Evolutionary conservation across 2,329 filamentous ascomycete species (phyloP).

Genomic region (Rhynchosporium agropyri): DNA sequence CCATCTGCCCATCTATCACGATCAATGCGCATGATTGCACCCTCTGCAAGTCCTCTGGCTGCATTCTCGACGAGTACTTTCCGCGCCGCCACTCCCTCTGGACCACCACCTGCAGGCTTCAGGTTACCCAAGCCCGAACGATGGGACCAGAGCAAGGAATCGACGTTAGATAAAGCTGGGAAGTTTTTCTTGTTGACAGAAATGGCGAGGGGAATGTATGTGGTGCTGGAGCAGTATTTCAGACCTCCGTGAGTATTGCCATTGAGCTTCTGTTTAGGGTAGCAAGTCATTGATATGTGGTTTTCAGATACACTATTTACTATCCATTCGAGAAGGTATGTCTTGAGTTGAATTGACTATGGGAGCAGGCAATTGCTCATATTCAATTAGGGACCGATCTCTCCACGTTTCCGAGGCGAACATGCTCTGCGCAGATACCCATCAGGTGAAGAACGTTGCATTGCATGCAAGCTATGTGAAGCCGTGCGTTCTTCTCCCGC

Average conservation of each 20-base stretch:
- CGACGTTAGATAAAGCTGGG: constrained; percentile 77
- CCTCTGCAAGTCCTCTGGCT: constrained; percentile 28
- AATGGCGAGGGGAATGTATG: constrained; percentile 97
- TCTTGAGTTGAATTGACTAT: constrained; percentile 16
- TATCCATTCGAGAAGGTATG: constrained; percentile 94
- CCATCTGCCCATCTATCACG: constrained; percentile 38
- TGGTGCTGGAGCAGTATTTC: constrained; percentile 97
- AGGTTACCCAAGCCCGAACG: constrained; percentile 70
- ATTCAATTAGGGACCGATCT: constrained; percentile 77
- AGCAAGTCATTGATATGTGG: constrained; percentile 37
- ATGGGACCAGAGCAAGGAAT: constrained; percentile 82
- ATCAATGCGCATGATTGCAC: constrained; percentile 35
- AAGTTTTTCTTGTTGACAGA: constrained; percentile 96
- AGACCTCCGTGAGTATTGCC: constrained; percentile 80
- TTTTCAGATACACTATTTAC: constrained; percentile 86
- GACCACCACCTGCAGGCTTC: constrained; percentile 80
- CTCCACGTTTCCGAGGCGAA: constrained; percentile 95
- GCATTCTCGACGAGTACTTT: constrained; percentile 39
- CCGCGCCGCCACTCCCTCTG: constrained; percentile 65
- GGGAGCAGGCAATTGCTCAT: constrained; percentile 30
- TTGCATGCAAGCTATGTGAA: constrained; percentile 99
- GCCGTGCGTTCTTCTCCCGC: constrained; percentile 54
- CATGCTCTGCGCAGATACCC: constrained; percentile 96
- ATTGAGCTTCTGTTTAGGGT: constrained; percentile 28
- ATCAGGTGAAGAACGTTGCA: constrained; percentile 97